Evolutionary conservation across 768 basidiomycete genomes (phyloP).

Genomic region (Mycena olivaceomarginata): DNA sequence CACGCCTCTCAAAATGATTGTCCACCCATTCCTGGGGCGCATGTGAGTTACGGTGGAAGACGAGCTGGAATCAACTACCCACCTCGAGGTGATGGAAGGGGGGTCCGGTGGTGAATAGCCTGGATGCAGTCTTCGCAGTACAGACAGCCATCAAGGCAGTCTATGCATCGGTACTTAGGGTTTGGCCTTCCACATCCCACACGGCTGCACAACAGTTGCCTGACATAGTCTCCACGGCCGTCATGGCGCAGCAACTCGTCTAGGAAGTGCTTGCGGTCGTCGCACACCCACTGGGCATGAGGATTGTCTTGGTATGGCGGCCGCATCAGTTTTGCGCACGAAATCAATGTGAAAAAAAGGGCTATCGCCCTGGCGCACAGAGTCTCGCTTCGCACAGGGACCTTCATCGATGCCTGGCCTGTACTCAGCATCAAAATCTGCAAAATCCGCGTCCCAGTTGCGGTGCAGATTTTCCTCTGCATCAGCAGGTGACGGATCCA

Average conservation of each 20-base stretch:
- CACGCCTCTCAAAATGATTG: neutral
- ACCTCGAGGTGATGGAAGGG: constrained; percentile 4
- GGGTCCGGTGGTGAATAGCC: neutral
- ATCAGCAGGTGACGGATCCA: too few species aligned
- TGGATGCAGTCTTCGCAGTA: neutral
- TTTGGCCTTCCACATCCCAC: neutral
- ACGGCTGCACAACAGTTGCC: too few species aligned
- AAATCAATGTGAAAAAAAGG: too few species aligned
- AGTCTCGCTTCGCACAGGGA: too few species aligned
- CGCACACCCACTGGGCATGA: neutral
- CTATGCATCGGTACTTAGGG: neutral
- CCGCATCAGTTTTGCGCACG: too few species aligned
- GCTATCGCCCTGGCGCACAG: too few species aligned
- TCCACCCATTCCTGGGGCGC: neutral
- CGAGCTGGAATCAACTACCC: neutral
- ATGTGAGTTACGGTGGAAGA: neutral
- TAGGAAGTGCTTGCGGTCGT: neutral
- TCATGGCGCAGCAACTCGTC: constrained; percentile 1
- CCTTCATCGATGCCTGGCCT: too few species aligned
- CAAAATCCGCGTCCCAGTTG: too few species aligned
- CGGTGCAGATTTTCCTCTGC: too few species aligned
- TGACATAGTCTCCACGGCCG: too few species aligned
- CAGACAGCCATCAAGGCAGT: neutral
- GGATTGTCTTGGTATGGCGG: constrained; percentile 19
- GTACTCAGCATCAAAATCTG: too few species aligned